phyloP scores from a whole-genome alignment of 2,329 filamentous ascomycete species.

The Sporothrix phasma region DNA sequence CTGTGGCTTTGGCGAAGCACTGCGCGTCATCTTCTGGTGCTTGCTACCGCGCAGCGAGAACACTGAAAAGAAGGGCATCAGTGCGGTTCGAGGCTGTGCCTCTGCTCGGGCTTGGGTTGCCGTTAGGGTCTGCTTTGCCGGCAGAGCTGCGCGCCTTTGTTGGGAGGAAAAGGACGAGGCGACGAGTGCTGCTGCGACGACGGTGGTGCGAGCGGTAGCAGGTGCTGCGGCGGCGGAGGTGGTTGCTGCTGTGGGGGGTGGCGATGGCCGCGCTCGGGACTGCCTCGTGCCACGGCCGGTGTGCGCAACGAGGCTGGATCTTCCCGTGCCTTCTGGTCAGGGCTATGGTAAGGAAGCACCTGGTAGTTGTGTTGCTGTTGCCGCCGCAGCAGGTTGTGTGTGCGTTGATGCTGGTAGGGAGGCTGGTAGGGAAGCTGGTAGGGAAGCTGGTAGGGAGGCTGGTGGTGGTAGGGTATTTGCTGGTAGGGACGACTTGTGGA shows the following conservation, averaged over 20 bases:
- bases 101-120: background rate
- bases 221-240: background rate
- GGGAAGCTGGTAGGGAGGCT: background rate
- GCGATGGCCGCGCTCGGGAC: background rate
- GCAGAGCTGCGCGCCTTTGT: background rate
- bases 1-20: background rate
- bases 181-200: background rate
- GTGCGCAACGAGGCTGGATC: background rate
- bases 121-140: background rate
- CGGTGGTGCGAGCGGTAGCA: background rate
- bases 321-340: background rate
- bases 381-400: conserved; percentile 3
- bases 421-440: background rate
- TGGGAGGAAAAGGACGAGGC: conserved; percentile 1
- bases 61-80: background rate
- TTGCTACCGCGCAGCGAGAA: background rate
- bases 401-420: background rate
- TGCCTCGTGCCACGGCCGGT: too few relatives aligned
- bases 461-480: background rate
- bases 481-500: background rate
- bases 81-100: background rate
- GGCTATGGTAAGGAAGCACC: background rate
- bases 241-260: background rate
- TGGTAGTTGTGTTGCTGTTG: background rate
- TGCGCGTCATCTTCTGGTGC: background rate